Conservation (phyloP, 176 grass and related monocot genomes). For the Panicum miliaceum region DNA sequence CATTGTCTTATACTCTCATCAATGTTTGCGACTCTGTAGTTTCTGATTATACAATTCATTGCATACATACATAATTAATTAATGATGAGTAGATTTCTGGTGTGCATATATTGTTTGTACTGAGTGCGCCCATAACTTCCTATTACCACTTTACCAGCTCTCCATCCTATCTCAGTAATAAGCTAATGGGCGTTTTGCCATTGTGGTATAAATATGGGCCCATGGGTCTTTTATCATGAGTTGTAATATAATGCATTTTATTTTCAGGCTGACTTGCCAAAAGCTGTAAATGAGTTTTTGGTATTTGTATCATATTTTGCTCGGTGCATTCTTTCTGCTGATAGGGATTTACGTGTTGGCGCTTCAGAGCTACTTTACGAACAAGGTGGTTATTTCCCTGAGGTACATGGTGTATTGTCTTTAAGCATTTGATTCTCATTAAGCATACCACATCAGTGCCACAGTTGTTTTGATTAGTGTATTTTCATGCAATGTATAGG, state of each 20-base stretch:
- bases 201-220: not conserved
- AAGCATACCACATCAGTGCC: conserved; percentile 24
- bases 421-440: conserved; percentile 18
- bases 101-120: conserved; percentile 25
- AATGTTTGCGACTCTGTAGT: conserved; percentile 9
- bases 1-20: not conserved
- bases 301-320: conserved; percentile 62
- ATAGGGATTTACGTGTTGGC: conserved; percentile 42
- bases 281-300: conserved; percentile 54
- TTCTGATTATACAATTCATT: not conserved
- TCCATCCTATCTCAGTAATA: not conserved
- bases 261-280: conserved; percentile 53
- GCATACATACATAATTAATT: conserved; percentile 16
- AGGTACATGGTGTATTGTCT: conserved; percentile 66
- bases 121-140: not conserved
- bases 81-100: not conserved
- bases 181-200: not conserved
- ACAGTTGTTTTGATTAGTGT: conserved; percentile 34
- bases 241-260: conserved; percentile 8
- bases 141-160: not conserved
- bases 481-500: conserved; percentile 47
- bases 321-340: conserved; percentile 56
- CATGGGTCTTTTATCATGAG: not conserved
- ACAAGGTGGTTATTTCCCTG: conserved; percentile 50
- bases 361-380: conserved; percentile 59